phyloP scores from a whole-genome alignment of 345 rosid genomes.

The Linum usitatissimum region DNA sequence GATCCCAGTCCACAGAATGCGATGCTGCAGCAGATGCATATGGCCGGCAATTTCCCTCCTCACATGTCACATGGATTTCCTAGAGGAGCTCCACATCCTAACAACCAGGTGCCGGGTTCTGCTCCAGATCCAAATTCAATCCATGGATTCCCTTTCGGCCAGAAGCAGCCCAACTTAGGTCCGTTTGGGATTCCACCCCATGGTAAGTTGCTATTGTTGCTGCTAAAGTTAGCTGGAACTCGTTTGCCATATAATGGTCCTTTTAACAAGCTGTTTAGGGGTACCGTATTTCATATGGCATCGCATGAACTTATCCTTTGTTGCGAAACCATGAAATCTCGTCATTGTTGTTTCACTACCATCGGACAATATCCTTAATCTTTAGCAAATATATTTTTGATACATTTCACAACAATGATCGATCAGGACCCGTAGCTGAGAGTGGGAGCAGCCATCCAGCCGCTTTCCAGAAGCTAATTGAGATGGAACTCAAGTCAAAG shows the following conservation, averaged over 20 bases:
- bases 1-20: constrained; percentile 51
- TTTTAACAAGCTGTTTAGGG: background rate
- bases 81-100: constrained; percentile 39
- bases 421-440: constrained; percentile 39
- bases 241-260: background rate
- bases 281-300: background rate
- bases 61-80: constrained; percentile 50
- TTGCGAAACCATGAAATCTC: background rate
- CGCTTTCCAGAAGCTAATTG: constrained; percentile 61
- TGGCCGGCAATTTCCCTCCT: constrained; percentile 47
- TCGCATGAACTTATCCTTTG: background rate
- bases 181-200: constrained; percentile 36
- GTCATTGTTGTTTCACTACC: too few relatives aligned
- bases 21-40: constrained; percentile 55
- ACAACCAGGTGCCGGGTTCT: constrained; percentile 45
- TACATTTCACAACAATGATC: constrained; percentile 4
- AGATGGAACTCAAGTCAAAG: constrained; percentile 63
- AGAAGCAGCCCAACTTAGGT: constrained; percentile 43
- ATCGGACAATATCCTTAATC: too few relatives aligned
- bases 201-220: constrained; percentile 15
- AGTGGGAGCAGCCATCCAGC: constrained; percentile 48
- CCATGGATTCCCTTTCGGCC: constrained; percentile 56
- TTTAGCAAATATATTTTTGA: background rate
- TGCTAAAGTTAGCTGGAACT: background rate
- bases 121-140: constrained; percentile 43